phyloP scores from a whole-genome alignment of 108 stramenopile species.

The Nitzschia palea region DNA sequence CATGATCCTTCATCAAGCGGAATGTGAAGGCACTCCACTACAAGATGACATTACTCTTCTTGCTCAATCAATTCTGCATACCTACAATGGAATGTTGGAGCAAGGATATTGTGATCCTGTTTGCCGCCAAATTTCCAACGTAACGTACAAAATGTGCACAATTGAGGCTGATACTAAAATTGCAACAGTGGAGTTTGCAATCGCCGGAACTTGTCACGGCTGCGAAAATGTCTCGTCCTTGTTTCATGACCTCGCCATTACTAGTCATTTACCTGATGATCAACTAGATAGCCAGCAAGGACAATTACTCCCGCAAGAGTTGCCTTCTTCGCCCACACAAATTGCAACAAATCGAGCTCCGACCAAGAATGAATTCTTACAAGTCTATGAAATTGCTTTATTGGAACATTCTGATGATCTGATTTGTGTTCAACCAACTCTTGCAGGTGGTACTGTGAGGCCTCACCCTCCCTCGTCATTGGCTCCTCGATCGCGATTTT shows the following conservation, averaged over 20 bases:
- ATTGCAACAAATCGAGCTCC: slow-evolving; percentile 1
- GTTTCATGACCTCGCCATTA: not conserved
- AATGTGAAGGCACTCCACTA: too few species aligned
- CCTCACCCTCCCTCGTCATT: not conserved
- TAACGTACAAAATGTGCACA: not conserved
- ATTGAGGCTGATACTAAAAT: not conserved
- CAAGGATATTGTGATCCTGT: slow-evolving; percentile 12
- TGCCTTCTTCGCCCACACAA: too few species aligned
- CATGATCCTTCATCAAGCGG: too few species aligned
- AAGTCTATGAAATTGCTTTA: not conserved
- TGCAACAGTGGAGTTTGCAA: not conserved
- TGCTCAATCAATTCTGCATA: not conserved
- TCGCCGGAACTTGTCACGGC: slow-evolving; percentile 1
- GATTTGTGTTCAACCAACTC: not conserved
- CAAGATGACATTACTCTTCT: not conserved
- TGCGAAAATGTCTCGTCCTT: not conserved
- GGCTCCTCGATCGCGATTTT: not conserved
- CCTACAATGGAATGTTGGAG: slow-evolving; percentile 12
- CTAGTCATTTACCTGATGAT: not conserved
- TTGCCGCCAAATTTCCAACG: not conserved
- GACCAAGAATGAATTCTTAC: not conserved
- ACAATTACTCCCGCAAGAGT: too few species aligned
- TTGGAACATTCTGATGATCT: not conserved
- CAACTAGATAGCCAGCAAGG: not conserved
- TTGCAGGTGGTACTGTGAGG: not conserved